Evolutionary conservation across 805 yeast genomes (phyloP).

Genomic region (Naumovozyma castellii): DNA sequence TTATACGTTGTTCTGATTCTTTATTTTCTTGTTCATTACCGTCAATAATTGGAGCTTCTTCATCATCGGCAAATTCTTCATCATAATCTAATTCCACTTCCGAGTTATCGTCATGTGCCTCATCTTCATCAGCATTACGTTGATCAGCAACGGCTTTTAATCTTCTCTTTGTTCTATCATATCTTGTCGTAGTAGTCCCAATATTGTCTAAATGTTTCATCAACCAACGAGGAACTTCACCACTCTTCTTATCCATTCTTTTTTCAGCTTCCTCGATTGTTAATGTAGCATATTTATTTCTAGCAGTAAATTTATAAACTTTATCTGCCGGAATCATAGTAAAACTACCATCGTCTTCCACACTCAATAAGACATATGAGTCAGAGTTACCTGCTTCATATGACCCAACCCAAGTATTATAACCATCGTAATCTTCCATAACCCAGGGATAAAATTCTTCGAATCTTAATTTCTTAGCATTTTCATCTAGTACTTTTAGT

Average conservation of each 20-base stretch:
- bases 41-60: constrained; percentile 95
- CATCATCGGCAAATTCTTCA: constrained; percentile 97
- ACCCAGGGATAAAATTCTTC: constrained; percentile 99
- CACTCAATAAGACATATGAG: constrained; percentile 73
- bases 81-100: constrained; percentile 91
- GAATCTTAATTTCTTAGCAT: constrained; percentile 73
- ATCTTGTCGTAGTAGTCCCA: constrained; percentile 42
- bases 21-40: constrained; percentile 92
- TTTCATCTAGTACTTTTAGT: constrained; percentile 70
- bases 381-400: constrained; percentile 87
- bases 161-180: constrained; percentile 39
- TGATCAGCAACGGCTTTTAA: constrained; percentile 41
- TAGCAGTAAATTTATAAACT: constrained; percentile 84
- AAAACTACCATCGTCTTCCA: constrained; percentile 73
- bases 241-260: constrained; percentile 69
- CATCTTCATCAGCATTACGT: constrained; percentile 31
- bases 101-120: constrained; percentile 55
- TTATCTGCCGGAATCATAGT: constrained; percentile 93
- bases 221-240: constrained; percentile 81
- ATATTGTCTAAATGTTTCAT: constrained; percentile 79
- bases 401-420: constrained; percentile 89
- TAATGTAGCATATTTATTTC: constrained; percentile 87
- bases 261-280: constrained; percentile 95
- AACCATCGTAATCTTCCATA: constrained; percentile 90
- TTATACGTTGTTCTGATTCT: constrained; percentile 75